Percentiles rank a stretch among this genome's conserved stretches.
phyloP scores from a whole-genome alignment of 805 yeast species.

The Candida boidinii region DNA sequence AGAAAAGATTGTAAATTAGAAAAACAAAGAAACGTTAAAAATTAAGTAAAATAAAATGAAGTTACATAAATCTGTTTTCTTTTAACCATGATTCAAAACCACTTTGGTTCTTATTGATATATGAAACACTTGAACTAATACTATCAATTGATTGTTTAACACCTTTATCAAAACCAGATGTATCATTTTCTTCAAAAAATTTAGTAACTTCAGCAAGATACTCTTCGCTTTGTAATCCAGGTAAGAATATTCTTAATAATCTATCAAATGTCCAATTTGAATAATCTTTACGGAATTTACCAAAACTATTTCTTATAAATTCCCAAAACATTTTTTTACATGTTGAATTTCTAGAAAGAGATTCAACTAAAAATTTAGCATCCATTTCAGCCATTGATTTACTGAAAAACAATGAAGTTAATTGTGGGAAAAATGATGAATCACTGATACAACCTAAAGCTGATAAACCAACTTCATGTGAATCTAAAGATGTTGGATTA shows the following conservation, averaged over 20 bases:
- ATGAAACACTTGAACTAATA: conserved; percentile 38
- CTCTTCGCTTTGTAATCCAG: conserved; percentile 25
- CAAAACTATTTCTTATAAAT: conserved; percentile 41
- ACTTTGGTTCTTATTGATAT: conserved; percentile 38
- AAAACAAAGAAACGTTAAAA: too few species aligned
- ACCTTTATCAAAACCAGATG: conserved; percentile 50
- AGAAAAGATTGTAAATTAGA: too few species aligned
- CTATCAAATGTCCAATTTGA: conserved; percentile 27
- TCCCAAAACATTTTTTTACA: conserved; percentile 39
- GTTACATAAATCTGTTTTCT: conserved; percentile 12
- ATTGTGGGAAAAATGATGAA: conserved; percentile 23
- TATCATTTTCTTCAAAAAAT: conserved; percentile 39
- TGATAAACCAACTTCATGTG: conserved; percentile 47
- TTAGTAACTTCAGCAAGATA: conserved; percentile 27
- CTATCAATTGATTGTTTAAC: conserved; percentile 48
- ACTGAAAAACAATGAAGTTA: conserved; percentile 33
- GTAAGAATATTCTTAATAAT: conserved; percentile 26
- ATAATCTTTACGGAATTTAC: conserved; percentile 30
- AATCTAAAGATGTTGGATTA: conserved; percentile 46
- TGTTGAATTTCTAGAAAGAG: conserved; percentile 37
- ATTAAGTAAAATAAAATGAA: not conserved
- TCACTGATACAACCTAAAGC: conserved; percentile 42
- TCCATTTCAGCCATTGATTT: conserved; percentile 50
- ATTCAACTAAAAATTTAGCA: conserved; percentile 38
- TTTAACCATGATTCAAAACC: conserved; percentile 36